Percentiles rank a stretch among this genome's conserved stretches.
Evolutionary conservation across 2,329 filamentous ascomycete species (phyloP).

Genomic region (Didymella glomerata): DNA sequence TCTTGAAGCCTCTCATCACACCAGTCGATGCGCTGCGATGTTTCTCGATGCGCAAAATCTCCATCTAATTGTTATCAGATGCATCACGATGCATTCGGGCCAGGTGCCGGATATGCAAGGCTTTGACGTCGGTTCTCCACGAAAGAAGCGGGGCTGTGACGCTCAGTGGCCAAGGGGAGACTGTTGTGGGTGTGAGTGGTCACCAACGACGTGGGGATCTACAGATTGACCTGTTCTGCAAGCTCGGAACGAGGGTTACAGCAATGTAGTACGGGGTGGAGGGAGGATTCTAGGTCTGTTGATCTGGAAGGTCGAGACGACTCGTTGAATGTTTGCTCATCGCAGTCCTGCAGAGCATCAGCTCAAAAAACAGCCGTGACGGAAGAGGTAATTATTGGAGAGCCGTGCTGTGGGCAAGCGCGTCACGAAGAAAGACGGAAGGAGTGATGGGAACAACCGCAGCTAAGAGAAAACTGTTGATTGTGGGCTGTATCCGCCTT

Average conservation of each 20-base stretch:
- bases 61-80: constrained; percentile 7
- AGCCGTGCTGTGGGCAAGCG: not conserved
- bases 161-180: constrained; percentile 10
- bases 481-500: constrained; percentile 8
- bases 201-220: constrained; percentile 22
- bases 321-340: not conserved
- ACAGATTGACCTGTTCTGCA: constrained; percentile 26
- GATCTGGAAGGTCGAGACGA: constrained; percentile 11
- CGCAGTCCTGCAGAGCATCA: not conserved
- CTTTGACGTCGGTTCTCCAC: constrained; percentile 25
- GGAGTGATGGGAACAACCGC: constrained; percentile 8
- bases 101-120: constrained; percentile 11
- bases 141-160: constrained; percentile 19
- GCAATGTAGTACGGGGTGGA: constrained; percentile 12
- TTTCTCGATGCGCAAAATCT: not conserved
- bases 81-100: constrained; percentile 14
- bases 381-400: not conserved
- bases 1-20: not conserved
- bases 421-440: constrained; percentile 1
- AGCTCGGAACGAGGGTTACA: constrained; percentile 12
- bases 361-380: not conserved
- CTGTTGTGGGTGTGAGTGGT: constrained; percentile 9
- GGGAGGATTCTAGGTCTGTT: constrained; percentile 12
- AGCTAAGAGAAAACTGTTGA: not conserved
- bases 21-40: constrained; percentile 4